Evolutionary conservation across 2,329 filamentous ascomycete genomes (phyloP).

Genomic region (Daldinia sp.): DNA sequence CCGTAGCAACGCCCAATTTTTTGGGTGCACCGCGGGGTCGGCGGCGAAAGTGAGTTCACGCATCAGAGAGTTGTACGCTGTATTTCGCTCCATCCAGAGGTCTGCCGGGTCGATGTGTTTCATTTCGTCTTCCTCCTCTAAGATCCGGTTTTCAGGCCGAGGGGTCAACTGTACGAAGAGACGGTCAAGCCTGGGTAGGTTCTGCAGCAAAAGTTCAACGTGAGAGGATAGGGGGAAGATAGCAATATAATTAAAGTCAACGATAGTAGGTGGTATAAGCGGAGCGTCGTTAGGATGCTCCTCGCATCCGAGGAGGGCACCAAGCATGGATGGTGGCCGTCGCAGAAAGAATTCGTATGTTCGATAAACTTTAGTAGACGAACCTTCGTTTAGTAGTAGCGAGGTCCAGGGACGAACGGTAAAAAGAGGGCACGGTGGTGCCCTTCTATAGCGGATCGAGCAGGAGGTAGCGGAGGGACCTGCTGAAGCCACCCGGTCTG

Average conservation of each 20-base stretch:
- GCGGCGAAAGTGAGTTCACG: slow-evolving; percentile 50
- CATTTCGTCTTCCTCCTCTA: slow-evolving; percentile 55
- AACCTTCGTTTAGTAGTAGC: slow-evolving; percentile 79
- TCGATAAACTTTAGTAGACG: slow-evolving; percentile 76
- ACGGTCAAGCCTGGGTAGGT: slow-evolving; percentile 63
- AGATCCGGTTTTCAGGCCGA: slow-evolving; percentile 53
- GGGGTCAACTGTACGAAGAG: slow-evolving; percentile 65
- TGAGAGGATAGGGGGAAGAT: slow-evolving; percentile 76
- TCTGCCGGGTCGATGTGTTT: slow-evolving; percentile 57
- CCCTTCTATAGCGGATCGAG: slow-evolving; percentile 19
- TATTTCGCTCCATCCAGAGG: slow-evolving; percentile 67
- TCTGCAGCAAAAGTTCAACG: slow-evolving; percentile 61
- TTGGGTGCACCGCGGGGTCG: slow-evolving; percentile 34
- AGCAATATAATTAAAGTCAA: slow-evolving; percentile 69
- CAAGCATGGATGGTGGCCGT: slow-evolving; percentile 71
- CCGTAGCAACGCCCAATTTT: slow-evolving; percentile 58
- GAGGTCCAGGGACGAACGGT: slow-evolving; percentile 73
- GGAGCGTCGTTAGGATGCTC: slow-evolving; percentile 54
- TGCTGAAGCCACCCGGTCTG: slow-evolving; percentile 11
- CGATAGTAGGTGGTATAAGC: slow-evolving; percentile 58
- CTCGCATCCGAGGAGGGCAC: slow-evolving; percentile 60
- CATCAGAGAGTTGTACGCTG: slow-evolving; percentile 62
- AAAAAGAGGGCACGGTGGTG: slow-evolving; percentile 60
- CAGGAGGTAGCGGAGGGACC: slow-evolving; percentile 14
- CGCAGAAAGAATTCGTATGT: slow-evolving; percentile 79